Base-by-base conservation (phyloP, 306 rosid genomes). In the Coriaria nepalensis region DNA sequence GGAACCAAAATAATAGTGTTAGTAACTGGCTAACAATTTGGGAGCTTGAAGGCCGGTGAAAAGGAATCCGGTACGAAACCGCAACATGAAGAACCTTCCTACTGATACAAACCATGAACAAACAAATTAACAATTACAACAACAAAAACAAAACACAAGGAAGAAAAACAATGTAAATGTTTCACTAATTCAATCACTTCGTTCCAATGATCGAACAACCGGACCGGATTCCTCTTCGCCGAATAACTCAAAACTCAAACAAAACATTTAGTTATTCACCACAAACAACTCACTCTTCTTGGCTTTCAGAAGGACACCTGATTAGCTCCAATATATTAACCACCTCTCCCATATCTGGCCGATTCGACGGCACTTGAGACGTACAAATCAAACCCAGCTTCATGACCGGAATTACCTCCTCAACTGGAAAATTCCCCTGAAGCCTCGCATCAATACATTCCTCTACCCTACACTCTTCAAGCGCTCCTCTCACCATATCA, bases 311-410 rank as follows among this genome's bases (percentile, higher is more conserved):
- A 56, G 98, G 94, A 54, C 96, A 85, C 60, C 86, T 79, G 63
- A 85, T 82, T 7, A 92, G 93, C 70, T 92, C 96, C 86, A 92
- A 57, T 65, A 92, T 92, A 63, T 82, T 92, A 40, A 92, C 96
- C 7, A 92, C 98, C 75, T 92, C 98, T 38, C 79, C 86, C 98
- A 92, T 92, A 65, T 92, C 94, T 1, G 98, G 98, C 54, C 98
- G 79, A 49, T 85, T 92, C 20, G 98, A 92, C 7, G 98, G 98
- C 58, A 92, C 96, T 63, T 85, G 98, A 8, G 98, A 92, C 6
- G 96, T 92, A 65, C 98, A 92, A 66, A 92, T 80, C 69, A 92
- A 70, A 33, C 96, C 98, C 14, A 92, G 54, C 68, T 92, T 92
- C 73, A 92, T 80, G 39, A 82, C 87, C 0, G 98, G 94, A 56